phyloP scores from a whole-genome alignment of 1,284 basidiomycete species.

The Tilletia caries region DNA sequence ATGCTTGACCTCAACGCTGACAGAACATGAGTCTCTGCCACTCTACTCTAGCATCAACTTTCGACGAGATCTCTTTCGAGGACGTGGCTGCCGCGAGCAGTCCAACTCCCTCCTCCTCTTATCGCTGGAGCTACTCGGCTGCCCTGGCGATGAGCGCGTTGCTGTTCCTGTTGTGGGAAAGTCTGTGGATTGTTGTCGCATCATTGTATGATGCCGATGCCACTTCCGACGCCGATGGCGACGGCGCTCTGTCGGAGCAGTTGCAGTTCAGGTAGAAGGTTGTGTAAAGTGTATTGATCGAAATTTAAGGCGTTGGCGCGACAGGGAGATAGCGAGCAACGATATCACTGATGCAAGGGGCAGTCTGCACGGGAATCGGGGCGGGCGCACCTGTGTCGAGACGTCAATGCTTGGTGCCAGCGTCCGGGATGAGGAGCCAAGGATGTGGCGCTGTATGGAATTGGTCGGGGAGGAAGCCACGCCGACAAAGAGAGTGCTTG shows the following conservation, averaged over 20 bases:
- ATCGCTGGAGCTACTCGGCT: too few relatives aligned
- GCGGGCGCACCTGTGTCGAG: background rate
- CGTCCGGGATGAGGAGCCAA: background rate
- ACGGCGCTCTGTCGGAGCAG: background rate
- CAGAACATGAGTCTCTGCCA: too few relatives aligned
- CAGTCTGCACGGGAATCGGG: background rate
- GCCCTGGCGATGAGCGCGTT: too few relatives aligned
- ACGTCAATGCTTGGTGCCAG: background rate
- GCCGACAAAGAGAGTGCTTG: background rate
- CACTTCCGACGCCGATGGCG: too few relatives aligned
- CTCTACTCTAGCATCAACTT: too few relatives aligned
- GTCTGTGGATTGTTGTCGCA: constrained; percentile 34
- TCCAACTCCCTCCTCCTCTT: too few relatives aligned
- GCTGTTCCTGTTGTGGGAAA: constrained; percentile 25
- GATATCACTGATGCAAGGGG: background rate
- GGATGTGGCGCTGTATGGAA: background rate
- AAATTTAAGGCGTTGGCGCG: background rate
- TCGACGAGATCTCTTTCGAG: too few relatives aligned
- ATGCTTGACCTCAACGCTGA: too few relatives aligned
- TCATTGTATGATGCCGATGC: constrained; percentile 31
- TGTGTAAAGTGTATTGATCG: background rate
- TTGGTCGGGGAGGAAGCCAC: too few relatives aligned
- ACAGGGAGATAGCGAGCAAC: background rate
- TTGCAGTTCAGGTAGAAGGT: constrained; percentile 9
- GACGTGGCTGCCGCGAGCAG: too few relatives aligned